These are phyloP conservation scores for Lactarius indigo DNA, from an alignment of 768 basidiomycete species.

Conservation along the genomic window DNA sequence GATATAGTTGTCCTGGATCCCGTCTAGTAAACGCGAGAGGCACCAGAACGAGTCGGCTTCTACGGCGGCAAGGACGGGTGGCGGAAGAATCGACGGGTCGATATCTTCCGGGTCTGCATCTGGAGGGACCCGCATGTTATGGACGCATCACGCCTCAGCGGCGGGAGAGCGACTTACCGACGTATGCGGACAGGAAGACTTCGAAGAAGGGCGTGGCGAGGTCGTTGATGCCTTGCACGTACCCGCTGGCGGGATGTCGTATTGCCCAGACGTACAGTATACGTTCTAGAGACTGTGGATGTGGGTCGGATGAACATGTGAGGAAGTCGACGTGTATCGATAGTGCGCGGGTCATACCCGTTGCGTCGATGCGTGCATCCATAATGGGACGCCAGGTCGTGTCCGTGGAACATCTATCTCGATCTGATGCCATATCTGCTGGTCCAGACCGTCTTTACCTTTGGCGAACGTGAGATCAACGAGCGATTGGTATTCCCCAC, in stretches of 20 bases:
- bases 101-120: constrained; percentile 90
- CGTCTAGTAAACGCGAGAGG: constrained; percentile 88
- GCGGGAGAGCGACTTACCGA: constrained; percentile 50
- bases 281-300: constrained; percentile 76
- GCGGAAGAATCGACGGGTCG: constrained; percentile 72
- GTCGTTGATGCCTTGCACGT: constrained; percentile 99
- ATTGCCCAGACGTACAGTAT: constrained; percentile 99
- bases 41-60: constrained; percentile 99
- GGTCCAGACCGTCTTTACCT: constrained; percentile 82
- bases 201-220: constrained; percentile 97
- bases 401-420: constrained; percentile 98
- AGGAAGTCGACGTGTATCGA: constrained; percentile 16
- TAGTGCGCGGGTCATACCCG: constrained; percentile 49
- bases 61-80: constrained; percentile 70
- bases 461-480: constrained; percentile 88
- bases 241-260: constrained; percentile 95
- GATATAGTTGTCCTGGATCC: constrained; percentile 98
- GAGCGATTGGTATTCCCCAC: constrained; percentile 86
- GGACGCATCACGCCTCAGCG: background rate
- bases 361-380: constrained; percentile 90
- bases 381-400: constrained; percentile 82
- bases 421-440: constrained; percentile 99
- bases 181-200: constrained; percentile 93
- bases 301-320: constrained; percentile 20
- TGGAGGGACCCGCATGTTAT: constrained; percentile 31